Evolutionary conservation across 75 land plant genomes (phyloP).

Genomic region (Sequoia sempervirens): DNA sequence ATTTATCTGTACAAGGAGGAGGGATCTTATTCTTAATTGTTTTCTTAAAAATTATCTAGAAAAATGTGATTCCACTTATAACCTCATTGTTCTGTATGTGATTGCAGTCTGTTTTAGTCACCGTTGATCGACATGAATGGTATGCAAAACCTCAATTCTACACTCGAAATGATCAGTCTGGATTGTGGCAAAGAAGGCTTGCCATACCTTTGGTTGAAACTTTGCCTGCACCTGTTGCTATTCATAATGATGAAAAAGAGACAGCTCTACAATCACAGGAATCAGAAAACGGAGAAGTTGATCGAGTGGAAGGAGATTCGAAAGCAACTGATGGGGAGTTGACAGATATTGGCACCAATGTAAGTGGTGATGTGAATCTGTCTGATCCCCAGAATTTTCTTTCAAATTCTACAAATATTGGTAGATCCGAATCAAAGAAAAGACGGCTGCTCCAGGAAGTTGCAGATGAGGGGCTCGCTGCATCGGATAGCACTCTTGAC

Average conservation of each 20-base stretch:
- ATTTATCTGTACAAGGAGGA: not conserved
- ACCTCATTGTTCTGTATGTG: not conserved
- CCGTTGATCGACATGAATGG: slow-evolving; percentile 96
- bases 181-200: slow-evolving; percentile 62
- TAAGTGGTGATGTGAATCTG: slow-evolving; percentile 21
- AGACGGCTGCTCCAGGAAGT: slow-evolving; percentile 44
- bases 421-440: slow-evolving; percentile 43
- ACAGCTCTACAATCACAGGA: not conserved
- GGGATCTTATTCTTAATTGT: not conserved
- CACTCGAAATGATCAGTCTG: slow-evolving; percentile 74
- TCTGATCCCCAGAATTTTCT: slow-evolving; percentile 5
- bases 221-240: slow-evolving; percentile 12
- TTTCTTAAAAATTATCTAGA: not conserved
- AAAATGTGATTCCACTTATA: not conserved
- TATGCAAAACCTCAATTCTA: slow-evolving; percentile 85
- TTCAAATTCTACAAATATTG: slow-evolving; percentile 11
- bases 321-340: not conserved
- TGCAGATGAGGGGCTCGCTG: slow-evolving; percentile 28
- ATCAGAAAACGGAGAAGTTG: slow-evolving; percentile 4
- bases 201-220: slow-evolving; percentile 32
- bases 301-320: slow-evolving; percentile 9
- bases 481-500: slow-evolving; percentile 30
- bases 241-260: slow-evolving; percentile 12
- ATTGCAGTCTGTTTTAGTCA: slow-evolving; percentile 90
- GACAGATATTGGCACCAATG: slow-evolving; percentile 16